Percentiles rank a stretch among this genome's conserved stretches.
Conservation (phyloP, 2,329 filamentous ascomycete species). For the Trichoderma cornu-damae region DNA sequence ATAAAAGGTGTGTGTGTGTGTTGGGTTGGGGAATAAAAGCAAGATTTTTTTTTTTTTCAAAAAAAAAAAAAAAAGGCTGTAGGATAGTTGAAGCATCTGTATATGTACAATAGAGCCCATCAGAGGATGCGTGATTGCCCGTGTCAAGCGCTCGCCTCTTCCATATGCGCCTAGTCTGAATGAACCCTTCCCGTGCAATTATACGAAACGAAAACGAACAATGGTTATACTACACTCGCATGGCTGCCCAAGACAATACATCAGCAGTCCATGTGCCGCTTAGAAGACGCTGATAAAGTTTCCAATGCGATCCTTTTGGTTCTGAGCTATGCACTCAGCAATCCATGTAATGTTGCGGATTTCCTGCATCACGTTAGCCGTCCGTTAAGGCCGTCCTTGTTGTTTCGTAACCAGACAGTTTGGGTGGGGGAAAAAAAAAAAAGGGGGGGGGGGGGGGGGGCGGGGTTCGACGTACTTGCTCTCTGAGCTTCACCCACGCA, state of each 20-base stretch:
- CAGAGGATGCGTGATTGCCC: conserved; percentile 25
- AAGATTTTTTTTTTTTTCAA: no score
- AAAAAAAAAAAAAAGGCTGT: conserved; percentile 28
- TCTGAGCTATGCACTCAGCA: conserved; percentile 97
- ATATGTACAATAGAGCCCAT: conserved; percentile 47
- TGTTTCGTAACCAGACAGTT: not conserved
- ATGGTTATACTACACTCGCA: conserved; percentile 42
- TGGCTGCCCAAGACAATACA: conserved; percentile 24
- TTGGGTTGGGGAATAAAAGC: no score
- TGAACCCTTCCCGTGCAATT: conserved; percentile 34
- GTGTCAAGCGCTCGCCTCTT: conserved; percentile 22
- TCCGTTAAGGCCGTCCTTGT: not conserved
- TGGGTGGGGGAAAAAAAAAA: no score
- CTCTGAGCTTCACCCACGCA: conserved; percentile 93
- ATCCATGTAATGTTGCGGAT: conserved; percentile 99
- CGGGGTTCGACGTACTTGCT: conserved; percentile 81
- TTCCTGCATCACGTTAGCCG: conserved; percentile 58
- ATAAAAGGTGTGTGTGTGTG: no score
- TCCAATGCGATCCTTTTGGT: conserved; percentile 97
- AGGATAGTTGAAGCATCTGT: conserved; percentile 36
- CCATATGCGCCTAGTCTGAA: conserved; percentile 33
- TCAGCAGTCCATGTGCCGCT: conserved; percentile 27
- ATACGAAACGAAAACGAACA: conserved; percentile 27
- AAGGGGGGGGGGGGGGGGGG: no score
- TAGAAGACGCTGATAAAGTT: conserved; percentile 99